These are phyloP conservation scores for Colletotrichum simmondsii DNA, from an alignment of 2,329 filamentous ascomycete species.

Conservation along the genomic window DNA sequence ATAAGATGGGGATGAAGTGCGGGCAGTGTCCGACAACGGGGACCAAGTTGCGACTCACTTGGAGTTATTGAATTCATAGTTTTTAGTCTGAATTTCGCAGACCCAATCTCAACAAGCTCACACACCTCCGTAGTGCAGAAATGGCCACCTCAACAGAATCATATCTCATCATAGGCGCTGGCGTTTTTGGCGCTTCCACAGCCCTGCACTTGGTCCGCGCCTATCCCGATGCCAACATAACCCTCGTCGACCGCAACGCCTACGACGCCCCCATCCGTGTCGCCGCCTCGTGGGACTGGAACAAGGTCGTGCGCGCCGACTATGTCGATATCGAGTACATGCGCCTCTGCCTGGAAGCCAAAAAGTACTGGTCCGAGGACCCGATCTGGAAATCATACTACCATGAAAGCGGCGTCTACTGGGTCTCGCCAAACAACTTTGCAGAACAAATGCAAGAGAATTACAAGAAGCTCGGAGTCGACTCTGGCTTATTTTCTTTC, in stretches of 20 bases:
- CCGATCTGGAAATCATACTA: slow-evolving; percentile 44
- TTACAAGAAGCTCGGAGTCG: slow-evolving; percentile 40
- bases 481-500: slow-evolving; percentile 50
- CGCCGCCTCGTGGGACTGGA: slow-evolving; percentile 45
- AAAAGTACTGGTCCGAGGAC: slow-evolving; percentile 40
- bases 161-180: slow-evolving; percentile 59
- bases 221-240: slow-evolving; percentile 35
- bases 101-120: background rate
- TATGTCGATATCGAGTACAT: slow-evolving; percentile 45
- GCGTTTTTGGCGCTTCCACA: slow-evolving; percentile 61
- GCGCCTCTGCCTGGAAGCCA: slow-evolving; percentile 44
- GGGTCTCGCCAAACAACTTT: slow-evolving; percentile 42
- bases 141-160: background rate
- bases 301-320: slow-evolving; percentile 51
- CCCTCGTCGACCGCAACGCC: slow-evolving; percentile 40
- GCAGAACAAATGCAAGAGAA: slow-evolving; percentile 48
- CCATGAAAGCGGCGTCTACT: slow-evolving; percentile 52
- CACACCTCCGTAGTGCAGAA: background rate
- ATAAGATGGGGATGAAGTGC: slow-evolving; percentile 17
- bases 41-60: background rate
- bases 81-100: background rate
- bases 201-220: slow-evolving; percentile 56
- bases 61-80: background rate
- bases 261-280: slow-evolving; percentile 39
- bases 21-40: slow-evolving; percentile 13